These are phyloP conservation scores for Wakefieldia striispora DNA, from an alignment of 768 basidiomycete species.

Conservation along the genomic window DNA sequence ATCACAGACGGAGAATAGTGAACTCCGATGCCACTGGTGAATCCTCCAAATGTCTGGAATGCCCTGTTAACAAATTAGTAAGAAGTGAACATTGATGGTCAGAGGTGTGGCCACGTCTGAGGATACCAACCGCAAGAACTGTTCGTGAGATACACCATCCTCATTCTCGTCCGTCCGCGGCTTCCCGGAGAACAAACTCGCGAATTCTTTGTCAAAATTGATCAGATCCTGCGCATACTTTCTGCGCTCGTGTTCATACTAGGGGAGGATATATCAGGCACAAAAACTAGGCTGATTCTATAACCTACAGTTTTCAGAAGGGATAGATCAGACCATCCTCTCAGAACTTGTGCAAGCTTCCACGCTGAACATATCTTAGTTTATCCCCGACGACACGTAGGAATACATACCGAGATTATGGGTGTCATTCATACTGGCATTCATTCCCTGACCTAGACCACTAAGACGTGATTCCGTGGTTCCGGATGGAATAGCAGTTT, in stretches of 20 bases:
- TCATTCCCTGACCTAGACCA: conserved; percentile 66
- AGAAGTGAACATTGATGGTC: neutral
- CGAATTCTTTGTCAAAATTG: conserved; percentile 63
- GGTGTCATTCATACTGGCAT: conserved; percentile 73
- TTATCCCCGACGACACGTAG: conserved; percentile 34
- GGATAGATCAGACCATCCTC: conserved; percentile 38
- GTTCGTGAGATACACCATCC: conserved; percentile 34
- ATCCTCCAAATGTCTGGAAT: conserved; percentile 39
- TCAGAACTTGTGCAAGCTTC: conserved; percentile 48
- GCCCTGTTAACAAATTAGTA: conserved; percentile 22
- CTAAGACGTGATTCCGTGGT: neutral
- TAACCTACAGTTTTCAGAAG: conserved; percentile 41
- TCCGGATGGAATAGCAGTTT: neutral
- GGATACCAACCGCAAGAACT: conserved; percentile 35
- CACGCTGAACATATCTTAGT: conserved; percentile 45
- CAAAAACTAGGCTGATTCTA: neutral
- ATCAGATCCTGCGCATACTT: conserved; percentile 73
- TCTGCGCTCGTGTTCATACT: conserved; percentile 71
- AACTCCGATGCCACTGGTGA: conserved; percentile 40
- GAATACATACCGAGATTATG: conserved; percentile 56
- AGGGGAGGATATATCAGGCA: neutral
- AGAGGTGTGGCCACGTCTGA: neutral
- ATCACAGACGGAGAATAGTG: conserved; percentile 39
- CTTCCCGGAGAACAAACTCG: conserved; percentile 67
- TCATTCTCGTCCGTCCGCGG: conserved; percentile 46